Evolutionary conservation across 83 land plant species (phyloP).

Genomic region (Larix sibirica): DNA sequence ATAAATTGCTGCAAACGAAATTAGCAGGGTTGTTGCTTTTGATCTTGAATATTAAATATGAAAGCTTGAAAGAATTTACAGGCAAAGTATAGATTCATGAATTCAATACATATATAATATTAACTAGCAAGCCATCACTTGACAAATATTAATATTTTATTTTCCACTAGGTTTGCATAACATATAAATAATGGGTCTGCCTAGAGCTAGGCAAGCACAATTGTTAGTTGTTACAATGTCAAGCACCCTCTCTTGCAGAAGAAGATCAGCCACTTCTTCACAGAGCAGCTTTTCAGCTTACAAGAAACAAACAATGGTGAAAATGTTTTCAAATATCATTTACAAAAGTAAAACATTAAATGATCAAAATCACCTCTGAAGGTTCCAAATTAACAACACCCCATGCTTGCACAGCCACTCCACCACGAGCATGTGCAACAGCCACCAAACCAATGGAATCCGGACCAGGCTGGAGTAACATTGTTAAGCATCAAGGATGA

Average conservation of each 20-base stretch:
- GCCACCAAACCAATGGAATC: conserved; percentile 34
- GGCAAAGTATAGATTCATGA: background rate
- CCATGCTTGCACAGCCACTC: conserved; percentile 35
- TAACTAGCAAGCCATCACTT: background rate
- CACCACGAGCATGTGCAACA: conserved; percentile 31
- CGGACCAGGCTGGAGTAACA: conserved; percentile 31
- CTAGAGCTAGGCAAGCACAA: background rate
- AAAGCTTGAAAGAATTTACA: background rate
- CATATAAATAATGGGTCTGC: background rate
- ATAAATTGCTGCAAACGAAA: background rate
- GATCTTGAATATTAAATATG: background rate
- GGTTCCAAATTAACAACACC: conserved; percentile 29
- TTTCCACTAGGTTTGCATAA: background rate
- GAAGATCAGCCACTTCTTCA: background rate
- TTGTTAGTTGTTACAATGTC: background rate
- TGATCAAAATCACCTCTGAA: conserved; percentile 18
- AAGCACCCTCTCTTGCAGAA: background rate
- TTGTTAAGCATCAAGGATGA: background rate
- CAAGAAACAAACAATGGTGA: background rate
- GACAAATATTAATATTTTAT: background rate
- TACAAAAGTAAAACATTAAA: background rate
- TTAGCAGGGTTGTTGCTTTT: background rate
- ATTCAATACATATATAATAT: background rate
- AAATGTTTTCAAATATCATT: background rate
- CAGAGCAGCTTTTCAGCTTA: background rate